Conservation (phyloP, 2,329 filamentous ascomycete genomes). For the Trichoderma sp. region DNA sequence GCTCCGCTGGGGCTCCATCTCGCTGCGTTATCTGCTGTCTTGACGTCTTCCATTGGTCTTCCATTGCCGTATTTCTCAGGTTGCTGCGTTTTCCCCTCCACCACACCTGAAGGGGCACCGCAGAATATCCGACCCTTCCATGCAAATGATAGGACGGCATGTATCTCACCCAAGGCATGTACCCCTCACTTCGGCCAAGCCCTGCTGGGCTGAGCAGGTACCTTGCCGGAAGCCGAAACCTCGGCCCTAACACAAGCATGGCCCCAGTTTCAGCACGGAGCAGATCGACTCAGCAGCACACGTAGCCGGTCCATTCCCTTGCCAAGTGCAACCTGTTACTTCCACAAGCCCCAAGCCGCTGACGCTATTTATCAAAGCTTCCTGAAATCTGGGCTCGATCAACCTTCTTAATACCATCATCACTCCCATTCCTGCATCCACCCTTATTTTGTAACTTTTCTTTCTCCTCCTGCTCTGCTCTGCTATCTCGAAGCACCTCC, state of each 20-base stretch:
- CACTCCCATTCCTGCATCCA: slow-evolving; percentile 24
- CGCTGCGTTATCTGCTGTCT: slow-evolving; percentile 14
- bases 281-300: slow-evolving; percentile 22
- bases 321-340: slow-evolving; percentile 22
- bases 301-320: slow-evolving; percentile 23
- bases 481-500: slow-evolving; percentile 5
- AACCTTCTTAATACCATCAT: slow-evolving; percentile 13
- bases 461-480: not conserved
- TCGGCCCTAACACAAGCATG: slow-evolving; percentile 15
- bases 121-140: slow-evolving; percentile 15
- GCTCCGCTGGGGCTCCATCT: slow-evolving; percentile 14
- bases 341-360: slow-evolving; percentile 34
- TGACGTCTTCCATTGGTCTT: not conserved
- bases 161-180: not conserved
- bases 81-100: not conserved
- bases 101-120: not conserved
- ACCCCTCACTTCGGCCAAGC: not conserved
- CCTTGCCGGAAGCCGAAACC: not conserved
- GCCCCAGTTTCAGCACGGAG: slow-evolving; percentile 12
- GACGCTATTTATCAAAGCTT: slow-evolving; percentile 31
- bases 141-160: not conserved
- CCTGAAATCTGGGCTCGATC: slow-evolving; percentile 20
- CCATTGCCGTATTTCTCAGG: slow-evolving; percentile 5
- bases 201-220: not conserved
- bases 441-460: not conserved